phyloP scores from a whole-genome alignment of 2,329 filamentous ascomycete genomes.

The Myriangium duriaei region DNA sequence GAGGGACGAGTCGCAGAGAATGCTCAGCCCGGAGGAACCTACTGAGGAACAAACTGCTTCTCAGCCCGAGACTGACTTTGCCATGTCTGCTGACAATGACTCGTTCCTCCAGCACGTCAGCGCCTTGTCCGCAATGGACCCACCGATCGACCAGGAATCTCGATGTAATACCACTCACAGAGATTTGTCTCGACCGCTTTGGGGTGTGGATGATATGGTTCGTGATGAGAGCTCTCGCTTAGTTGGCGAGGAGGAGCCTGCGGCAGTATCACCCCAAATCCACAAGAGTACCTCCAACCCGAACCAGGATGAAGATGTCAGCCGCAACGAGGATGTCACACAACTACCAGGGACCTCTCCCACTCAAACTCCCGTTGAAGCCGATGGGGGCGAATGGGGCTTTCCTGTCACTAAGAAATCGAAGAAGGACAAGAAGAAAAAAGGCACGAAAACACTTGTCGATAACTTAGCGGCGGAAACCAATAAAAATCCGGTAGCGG shows the following conservation, averaged over 20 bases:
- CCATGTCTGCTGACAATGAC: too few species aligned
- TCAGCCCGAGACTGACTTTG: too few species aligned
- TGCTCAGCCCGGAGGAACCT: not conserved
- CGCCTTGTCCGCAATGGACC: not conserved
- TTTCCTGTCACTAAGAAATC: conserved; percentile 17
- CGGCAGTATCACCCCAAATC: too few species aligned
- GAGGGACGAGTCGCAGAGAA: conserved; percentile 16
- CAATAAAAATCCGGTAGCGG: too few species aligned
- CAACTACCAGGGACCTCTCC: too few species aligned
- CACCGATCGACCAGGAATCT: too few species aligned
- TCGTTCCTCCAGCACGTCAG: not conserved
- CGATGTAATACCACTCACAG: too few species aligned
- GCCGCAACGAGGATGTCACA: conserved; percentile 3
- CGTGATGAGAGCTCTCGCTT: conserved; percentile 3
- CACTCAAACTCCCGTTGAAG: too few species aligned
- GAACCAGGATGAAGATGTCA: not conserved
- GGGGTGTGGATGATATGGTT: conserved; percentile 1
- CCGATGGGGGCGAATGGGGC: conserved; percentile 3
- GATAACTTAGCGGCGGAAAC: not conserved
- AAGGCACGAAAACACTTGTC: conserved; percentile 10
- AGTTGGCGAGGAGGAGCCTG: not conserved
- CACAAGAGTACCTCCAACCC: not conserved
- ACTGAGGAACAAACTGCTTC: not conserved
- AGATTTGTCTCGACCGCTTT: not conserved
- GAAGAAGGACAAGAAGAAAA: conserved; percentile 21